A percentile compares a stretch with the other conserved stretches of the same genome.
phyloP scores from a whole-genome alignment of 768 basidiomycete genomes.

The Boletus rufocinnamomeus region DNA sequence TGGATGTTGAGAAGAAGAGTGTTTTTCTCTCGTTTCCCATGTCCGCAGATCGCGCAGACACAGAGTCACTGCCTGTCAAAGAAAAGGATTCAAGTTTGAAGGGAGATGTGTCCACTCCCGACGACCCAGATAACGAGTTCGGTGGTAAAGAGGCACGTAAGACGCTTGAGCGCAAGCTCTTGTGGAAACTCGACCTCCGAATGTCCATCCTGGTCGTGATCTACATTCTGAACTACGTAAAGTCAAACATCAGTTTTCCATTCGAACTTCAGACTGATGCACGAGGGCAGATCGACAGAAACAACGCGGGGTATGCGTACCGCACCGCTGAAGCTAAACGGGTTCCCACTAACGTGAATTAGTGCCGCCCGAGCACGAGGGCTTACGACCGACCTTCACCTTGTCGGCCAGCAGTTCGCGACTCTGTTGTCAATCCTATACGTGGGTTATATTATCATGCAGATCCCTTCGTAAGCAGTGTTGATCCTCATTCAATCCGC shows the following conservation, averaged over 20 bases:
- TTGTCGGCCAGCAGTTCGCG: slow-evolving; percentile 63
- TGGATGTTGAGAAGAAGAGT: background rate
- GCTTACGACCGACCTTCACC: slow-evolving; percentile 61
- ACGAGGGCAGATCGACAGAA: slow-evolving; percentile 57
- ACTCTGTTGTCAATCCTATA: slow-evolving; percentile 70
- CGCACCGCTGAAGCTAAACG: background rate
- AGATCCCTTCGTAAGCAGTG: slow-evolving; percentile 39
- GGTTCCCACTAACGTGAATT: slow-evolving; percentile 6
- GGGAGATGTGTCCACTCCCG: background rate
- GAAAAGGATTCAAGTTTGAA: slow-evolving; percentile 6
- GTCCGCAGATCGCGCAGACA: slow-evolving; percentile 8
- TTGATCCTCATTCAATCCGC: slow-evolving; percentile 1
- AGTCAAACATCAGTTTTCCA: background rate
- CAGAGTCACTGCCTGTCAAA: slow-evolving; percentile 3
- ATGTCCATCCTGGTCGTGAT: slow-evolving; percentile 53
- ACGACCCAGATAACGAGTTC: slow-evolving; percentile 44
- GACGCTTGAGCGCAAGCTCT: slow-evolving; percentile 51
- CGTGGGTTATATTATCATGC: slow-evolving; percentile 52
- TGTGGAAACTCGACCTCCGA: slow-evolving; percentile 56
- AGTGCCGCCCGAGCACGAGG: slow-evolving; percentile 73
- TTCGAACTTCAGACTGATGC: background rate
- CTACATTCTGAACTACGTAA: slow-evolving; percentile 41
- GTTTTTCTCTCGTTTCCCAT: slow-evolving; percentile 9
- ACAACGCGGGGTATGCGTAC: slow-evolving; percentile 58
- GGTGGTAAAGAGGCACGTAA: slow-evolving; percentile 48